phyloP scores from a whole-genome alignment of 2,329 filamentous ascomycete species.

The Hymenoscyphus linearis region DNA sequence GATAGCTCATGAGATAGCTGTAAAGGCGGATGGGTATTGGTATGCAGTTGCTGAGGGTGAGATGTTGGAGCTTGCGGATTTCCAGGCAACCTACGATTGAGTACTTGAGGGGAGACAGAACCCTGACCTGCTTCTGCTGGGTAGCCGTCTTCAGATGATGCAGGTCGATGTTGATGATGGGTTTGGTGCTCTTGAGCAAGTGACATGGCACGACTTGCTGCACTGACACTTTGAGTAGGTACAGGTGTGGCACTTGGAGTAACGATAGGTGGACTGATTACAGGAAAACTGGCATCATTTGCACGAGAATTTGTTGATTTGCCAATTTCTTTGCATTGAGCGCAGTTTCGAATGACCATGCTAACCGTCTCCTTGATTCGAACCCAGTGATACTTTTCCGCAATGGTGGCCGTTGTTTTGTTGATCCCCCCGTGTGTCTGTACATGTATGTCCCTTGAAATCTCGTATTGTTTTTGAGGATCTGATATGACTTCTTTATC shows the following conservation, averaged over 20 bases:
- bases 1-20: conserved; percentile 8
- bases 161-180: conserved; percentile 10
- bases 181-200: conserved; percentile 14
- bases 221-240: conserved; percentile 17
- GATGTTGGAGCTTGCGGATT: conserved; percentile 8
- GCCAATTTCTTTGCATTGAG: conserved; percentile 77
- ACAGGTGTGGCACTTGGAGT: conserved; percentile 3
- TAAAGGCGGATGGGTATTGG: conserved; percentile 9
- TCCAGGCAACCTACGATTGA: conserved; percentile 25
- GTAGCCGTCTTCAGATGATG: conserved; percentile 11
- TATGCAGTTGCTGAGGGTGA: conserved; percentile 9
- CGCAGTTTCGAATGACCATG: conserved; percentile 87
- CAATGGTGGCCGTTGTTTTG: conserved; percentile 92
- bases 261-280: conserved; percentile 15
- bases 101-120: conserved; percentile 31
- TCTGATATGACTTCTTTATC: conserved; percentile 96
- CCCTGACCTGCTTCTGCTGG: conserved; percentile 23
- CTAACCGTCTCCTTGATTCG: conserved; percentile 97
- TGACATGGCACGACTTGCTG: conserved; percentile 23
- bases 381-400: conserved; percentile 94
- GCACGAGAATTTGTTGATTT: conserved; percentile 44
- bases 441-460: conserved; percentile 72
- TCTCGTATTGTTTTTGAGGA: conserved; percentile 83
- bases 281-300: conserved; percentile 17
- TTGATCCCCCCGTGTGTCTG: conserved; percentile 88